Base-by-base conservation (phyloP, 192 early-diverging fungal genomes). In the Coemansia sp. region DNA sequence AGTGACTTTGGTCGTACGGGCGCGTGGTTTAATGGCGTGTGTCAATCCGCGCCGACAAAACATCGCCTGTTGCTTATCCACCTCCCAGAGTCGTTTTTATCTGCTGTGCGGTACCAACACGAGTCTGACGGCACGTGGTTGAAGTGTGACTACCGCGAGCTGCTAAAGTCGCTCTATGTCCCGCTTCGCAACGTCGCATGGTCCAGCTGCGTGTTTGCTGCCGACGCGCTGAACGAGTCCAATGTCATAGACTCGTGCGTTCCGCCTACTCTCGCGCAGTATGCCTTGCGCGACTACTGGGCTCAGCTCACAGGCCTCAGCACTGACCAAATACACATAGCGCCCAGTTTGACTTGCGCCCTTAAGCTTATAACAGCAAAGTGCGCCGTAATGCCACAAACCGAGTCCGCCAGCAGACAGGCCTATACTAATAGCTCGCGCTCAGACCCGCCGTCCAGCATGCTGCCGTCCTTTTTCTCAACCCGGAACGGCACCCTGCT, bases 271-370 rank as follows among this genome's bases (percentile, higher is more conserved):
- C 73, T 83, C 44, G 69, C 76, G 16, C 80, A 83, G 61, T 69
- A 83, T 33, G 76, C 78, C 10, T 67, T 78, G 52, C 80, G 80
- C 46, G 80, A 83, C 46, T 68, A 72, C 70, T 83, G 80, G 80
- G 63, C 80, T 16, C 73, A 83, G 70, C 43, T 78, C 36, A 72
- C 68, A 6, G 80, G 80, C 6, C 46, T 75, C 29, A 57, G 36
- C 16, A 43, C 66, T 2, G 76, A 83, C 31, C 76, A 78, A 68
- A 71, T 78, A 16, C 60, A 62, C 41, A 71, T 83, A 42, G 80
- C 76, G 24, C 80, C 80, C 5, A 73, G 73, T 40, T 59, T 83
- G 64, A 70, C 67, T n/a, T 65, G 73, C 52, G 80, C 80, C 8
- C 55, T 69, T 36, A 65, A 64, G 64, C 41, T 74, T 33, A 78